Base-by-base conservation (phyloP, 345 rosid genomes). In the Arabidopsis suecica region DNA sequence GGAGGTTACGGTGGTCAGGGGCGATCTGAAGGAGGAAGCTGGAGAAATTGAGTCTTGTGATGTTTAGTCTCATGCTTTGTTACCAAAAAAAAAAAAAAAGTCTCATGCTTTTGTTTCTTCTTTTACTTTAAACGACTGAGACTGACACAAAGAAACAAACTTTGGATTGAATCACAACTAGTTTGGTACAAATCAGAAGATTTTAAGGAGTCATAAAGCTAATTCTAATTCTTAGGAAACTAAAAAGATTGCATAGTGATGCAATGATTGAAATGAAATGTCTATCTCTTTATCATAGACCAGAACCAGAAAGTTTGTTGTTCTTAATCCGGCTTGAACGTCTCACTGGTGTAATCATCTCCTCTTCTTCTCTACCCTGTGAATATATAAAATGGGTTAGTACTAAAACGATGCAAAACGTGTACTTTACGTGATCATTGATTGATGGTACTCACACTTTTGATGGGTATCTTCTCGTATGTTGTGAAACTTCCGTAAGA, bases 401-500 rank as follows among this genome's bases (percentile, higher is more conserved):
- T 63, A 34, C 74, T 60, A 76, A 76, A 18, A 32, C 13, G 8
- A 33, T 73, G 53, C 62, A 40, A 38, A 34, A 36, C 9, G 3
- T 7, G 49, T 41, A 38, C 44, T 34, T 5, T 4, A 18, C 9
- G 62, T 9, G 16, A 30, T 56, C 44, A 4, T 2, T 38, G 54
- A 34, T 25, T 18, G 48, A 45, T 33, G 1, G 0, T 44, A 74
- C 95, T 84, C 65, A 93, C 98, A 38, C 61, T 82, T 79, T 91
- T 88, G 83, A n/a, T 72, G 7, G 86, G 79, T 37, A 91, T 67
- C 71, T 83, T 91, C 82, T 93, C 93, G 22, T 85, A 93, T 1
- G 90, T 81, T 57, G 96, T 93, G 83, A 89, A 91, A 71, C 98
- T 89, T 44, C 97, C 96, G 3, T 86, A 87, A 10, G 97, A 93